phyloP scores from a whole-genome alignment of 129 eudicot genomes.

The Tagetes patula region DNA sequence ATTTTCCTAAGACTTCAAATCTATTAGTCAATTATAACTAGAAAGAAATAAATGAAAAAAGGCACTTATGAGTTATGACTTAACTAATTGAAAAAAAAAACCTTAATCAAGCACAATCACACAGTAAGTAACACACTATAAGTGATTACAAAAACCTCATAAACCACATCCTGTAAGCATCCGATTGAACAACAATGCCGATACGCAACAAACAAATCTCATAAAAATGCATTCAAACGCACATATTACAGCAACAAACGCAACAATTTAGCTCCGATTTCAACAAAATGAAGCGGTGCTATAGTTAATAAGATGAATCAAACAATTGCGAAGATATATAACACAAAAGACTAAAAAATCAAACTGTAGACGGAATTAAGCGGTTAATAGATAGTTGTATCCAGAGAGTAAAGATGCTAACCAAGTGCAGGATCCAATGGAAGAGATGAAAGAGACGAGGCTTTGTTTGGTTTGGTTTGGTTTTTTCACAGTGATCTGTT shows the following conservation, averaged over 20 bases:
- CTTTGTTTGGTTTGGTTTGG: no score
- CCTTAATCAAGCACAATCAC: neutral
- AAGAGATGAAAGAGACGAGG: constrained; percentile 23
- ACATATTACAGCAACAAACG: constrained; percentile 9
- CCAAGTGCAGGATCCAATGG: constrained; percentile 28
- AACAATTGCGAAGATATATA: neutral
- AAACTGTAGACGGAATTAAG: constrained; percentile 11
- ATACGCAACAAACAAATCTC: constrained; percentile 9
- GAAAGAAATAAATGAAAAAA: neutral
- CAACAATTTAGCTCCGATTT: constrained; percentile 2
- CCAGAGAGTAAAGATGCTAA: constrained; percentile 19
- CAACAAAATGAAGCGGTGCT: constrained; percentile 1
- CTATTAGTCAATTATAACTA: neutral
- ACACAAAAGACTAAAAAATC: neutral
- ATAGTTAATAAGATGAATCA: constrained; percentile 14
- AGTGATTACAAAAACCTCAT: neutral
- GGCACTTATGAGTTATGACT: neutral
- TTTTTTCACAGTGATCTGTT: constrained; percentile 33
- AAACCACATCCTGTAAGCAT: neutral
- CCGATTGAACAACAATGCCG: constrained; percentile 28
- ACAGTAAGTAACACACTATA: neutral
- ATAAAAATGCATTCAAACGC: neutral
- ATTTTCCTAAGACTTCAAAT: constrained; percentile 4
- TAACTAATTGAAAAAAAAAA: neutral
- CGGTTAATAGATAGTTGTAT: neutral